Evolutionary conservation across 1,139 yeast genomes (phyloP).

Genomic region (Yamadazyma taylorii): DNA sequence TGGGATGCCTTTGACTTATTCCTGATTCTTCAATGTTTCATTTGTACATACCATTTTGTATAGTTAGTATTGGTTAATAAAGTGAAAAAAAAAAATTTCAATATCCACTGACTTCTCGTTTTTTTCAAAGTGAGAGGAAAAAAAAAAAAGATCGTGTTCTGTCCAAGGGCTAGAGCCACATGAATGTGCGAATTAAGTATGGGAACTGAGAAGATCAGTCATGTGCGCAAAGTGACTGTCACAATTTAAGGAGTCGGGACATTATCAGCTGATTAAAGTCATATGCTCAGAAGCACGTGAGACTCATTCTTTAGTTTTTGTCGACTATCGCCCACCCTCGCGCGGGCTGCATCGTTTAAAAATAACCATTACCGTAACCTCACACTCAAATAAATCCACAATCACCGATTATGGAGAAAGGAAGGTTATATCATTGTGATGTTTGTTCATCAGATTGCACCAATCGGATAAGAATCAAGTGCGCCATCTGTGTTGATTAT

Average conservation of each 20-base stretch:
- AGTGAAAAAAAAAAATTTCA: background rate
- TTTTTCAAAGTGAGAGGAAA: conserved; percentile 2
- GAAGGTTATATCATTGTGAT: conserved; percentile 81
- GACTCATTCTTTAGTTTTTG: no score
- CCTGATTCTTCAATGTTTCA: background rate
- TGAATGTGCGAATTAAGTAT: background rate
- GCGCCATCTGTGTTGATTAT: conserved; percentile 91
- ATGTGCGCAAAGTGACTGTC: background rate
- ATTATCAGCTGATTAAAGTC: background rate
- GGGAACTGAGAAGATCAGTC: background rate
- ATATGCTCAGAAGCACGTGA: background rate
- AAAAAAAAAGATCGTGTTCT: background rate
- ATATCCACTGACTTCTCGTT: background rate
- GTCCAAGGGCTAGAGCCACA: background rate
- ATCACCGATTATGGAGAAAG: conserved; percentile 20
- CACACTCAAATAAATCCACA: background rate
- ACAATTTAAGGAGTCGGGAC: no score
- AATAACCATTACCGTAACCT: no score
- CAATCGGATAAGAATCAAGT: conserved; percentile 81
- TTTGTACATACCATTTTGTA: conserved; percentile 14
- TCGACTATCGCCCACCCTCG: no score
- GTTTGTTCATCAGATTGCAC: conserved; percentile 95
- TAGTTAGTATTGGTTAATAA: conserved; percentile 7
- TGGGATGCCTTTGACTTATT: background rate
- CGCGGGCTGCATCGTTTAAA: no score